Conservation (phyloP, 2,329 filamentous ascomycete species). For the Fusarium sp. region DNA sequence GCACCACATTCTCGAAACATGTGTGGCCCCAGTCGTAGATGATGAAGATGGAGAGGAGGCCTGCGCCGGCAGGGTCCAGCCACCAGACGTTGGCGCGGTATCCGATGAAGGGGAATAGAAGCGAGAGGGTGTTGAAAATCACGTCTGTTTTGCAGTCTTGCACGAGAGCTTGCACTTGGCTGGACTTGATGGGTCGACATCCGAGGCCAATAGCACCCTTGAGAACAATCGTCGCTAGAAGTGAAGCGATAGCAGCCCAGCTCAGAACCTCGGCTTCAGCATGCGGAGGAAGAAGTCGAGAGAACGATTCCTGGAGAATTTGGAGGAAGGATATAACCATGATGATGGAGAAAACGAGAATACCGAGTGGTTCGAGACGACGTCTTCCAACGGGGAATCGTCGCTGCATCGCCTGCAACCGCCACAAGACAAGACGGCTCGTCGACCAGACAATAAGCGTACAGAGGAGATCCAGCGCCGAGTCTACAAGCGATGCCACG, state of each 20-base stretch:
- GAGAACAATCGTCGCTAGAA: slow-evolving; percentile 81
- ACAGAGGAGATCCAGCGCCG: slow-evolving; percentile 80
- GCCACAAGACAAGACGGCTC: slow-evolving; percentile 76
- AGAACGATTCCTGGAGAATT: slow-evolving; percentile 76
- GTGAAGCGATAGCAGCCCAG: slow-evolving; percentile 56
- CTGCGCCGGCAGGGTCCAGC: slow-evolving; percentile 73
- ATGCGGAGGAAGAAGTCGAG: slow-evolving; percentile 69
- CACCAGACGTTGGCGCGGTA: slow-evolving; percentile 72
- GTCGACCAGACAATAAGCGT: slow-evolving; percentile 86
- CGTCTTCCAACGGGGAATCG: slow-evolving; percentile 80
- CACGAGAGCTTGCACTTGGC: slow-evolving; percentile 79
- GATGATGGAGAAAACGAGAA: slow-evolving; percentile 83
- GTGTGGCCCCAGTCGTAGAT: slow-evolving; percentile 77
- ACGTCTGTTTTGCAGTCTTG: slow-evolving; percentile 73
- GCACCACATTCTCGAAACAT: slow-evolving; percentile 50
- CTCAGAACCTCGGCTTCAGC: slow-evolving; percentile 59
- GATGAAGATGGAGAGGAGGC: slow-evolving; percentile 73
- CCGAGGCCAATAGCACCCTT: slow-evolving; percentile 87
- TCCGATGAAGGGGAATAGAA: slow-evolving; percentile 83
- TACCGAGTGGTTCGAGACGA: slow-evolving; percentile 78
- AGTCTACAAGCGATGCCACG: slow-evolving; percentile 81
- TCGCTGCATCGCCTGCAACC: slow-evolving; percentile 63
- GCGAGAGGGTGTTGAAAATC: slow-evolving; percentile 88
- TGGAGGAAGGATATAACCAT: slow-evolving; percentile 87
- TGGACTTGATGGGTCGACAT: slow-evolving; percentile 85